Evolutionary conservation across 2,329 filamentous ascomycete species (phyloP), one percentile per base, ranked within the genome.

Genomic region (Sporothrix dimorphospora): DNA sequence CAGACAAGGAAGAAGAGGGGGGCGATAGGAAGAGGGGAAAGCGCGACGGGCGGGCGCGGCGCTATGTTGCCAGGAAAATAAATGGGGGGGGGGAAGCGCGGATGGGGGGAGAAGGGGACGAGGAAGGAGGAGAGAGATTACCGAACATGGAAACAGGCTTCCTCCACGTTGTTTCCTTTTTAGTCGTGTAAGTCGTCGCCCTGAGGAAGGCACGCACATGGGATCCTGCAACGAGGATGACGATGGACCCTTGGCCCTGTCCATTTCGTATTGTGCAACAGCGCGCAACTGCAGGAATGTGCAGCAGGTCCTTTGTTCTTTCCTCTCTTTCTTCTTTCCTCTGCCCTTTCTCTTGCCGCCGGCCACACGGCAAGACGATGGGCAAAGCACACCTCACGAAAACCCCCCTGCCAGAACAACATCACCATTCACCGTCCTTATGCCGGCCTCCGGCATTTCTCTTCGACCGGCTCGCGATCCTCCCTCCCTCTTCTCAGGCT

Each of bases 151-250:
- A 70, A 59, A 57, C 38, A 49, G 16, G 40, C 68, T 42, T 49
- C 34, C 51, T 45, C 21, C 42, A 47, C 21, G 68, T 34, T 69
- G 49, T 70, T 70, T 49, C 68, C 68, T 30, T 70, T 59, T 59
- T 69, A 24, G 51, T 53, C 51, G 51, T 69, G 67, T 69, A 69
- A 69, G 67, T 69, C 67, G 67, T 38, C 30, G 21, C 19, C 12
- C 42, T 4, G 42, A 49, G 40, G 40, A 11, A 61, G 57, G 19
- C 38, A 8, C 59, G 21, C 59, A 65, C 38, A 45, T 65, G 59
- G 38, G 38, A 42, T 45, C 57, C 57, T 63, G 34, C 57, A 42
- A 63, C 57, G 12, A 61, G 57, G 34, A 42, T 63, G 57, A 24
- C n/a, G 34, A 63, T 42, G 34, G 57, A 30, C n/a, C 40, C 34